Base-by-base conservation (phyloP, 164 flowering plant species). In the Kalanchoe fedtschenkoi region DNA sequence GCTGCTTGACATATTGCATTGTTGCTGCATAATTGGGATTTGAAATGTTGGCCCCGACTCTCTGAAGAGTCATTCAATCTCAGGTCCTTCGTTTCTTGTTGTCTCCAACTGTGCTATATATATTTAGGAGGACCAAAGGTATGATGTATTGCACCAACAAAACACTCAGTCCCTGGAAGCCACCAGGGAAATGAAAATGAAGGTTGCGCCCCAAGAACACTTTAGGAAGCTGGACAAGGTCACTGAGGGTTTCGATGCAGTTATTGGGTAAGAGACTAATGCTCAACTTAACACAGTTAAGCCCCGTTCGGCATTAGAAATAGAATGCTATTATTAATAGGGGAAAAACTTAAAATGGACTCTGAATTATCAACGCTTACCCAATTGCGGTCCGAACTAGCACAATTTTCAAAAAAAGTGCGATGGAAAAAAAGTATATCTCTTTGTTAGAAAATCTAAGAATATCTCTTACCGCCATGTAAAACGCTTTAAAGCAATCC, bases 181-280 rank as follows among this genome's bases (percentile, higher is more conserved):
- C 33, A 72, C 76, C 2, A 69, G 66, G 64, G 79, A 72, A n/a
- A 79, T 67, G 71, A 72, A 69, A 65, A 65, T 62, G 19, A 78
- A 71, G 42, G 66, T 67, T 61, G 59, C 75, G 13, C 65, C 68
- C n/a, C n/a, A n/a, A 3, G 67, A 68, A 7, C 21, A 53, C 38
- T 65, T 63, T 39, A 76, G 68, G 64, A 55, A 64, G 21, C 39
- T 77, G 44, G 78, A 80, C 43, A 74, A 74, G 58, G 47, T 75
- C 15, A 44, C 64, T 16, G 68, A 73, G 62, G 84, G 83, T 35
- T 91, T 84, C 72, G 98, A 89, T 66, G 79, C 96, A 47, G 58
- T 92, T 38, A 86, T 92, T 63, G 98, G 98, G 14, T 87, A 89
- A 62, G 96, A 92, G 71, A 92, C 98, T 39, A 96, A 89, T 76